Evolutionary conservation across 805 yeast species (phyloP).

Genomic region (Ogataea minuta): DNA sequence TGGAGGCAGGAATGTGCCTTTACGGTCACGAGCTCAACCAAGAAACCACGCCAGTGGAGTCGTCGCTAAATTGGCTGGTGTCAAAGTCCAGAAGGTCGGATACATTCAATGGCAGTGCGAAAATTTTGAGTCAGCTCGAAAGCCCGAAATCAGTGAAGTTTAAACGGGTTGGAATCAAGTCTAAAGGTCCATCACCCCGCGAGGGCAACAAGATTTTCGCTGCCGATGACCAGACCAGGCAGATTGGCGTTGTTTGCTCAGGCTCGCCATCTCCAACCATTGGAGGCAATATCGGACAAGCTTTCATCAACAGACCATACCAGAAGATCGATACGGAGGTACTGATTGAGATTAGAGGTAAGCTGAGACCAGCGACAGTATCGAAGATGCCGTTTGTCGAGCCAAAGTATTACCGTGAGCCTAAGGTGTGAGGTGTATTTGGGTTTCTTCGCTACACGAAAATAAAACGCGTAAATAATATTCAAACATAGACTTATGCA

Average conservation of each 20-base stretch:
- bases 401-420: constrained; percentile 58
- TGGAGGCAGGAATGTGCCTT: constrained; percentile 98
- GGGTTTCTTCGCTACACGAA: not conserved
- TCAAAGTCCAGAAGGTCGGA: constrained; percentile 70
- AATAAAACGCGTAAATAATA: constrained; percentile 8
- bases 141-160: constrained; percentile 57
- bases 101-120: constrained; percentile 74
- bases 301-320: constrained; percentile 68
- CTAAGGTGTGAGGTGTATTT: constrained; percentile 7
- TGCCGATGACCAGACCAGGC: constrained; percentile 48
- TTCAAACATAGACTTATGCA: constrained; percentile 7
- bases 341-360: constrained; percentile 78
- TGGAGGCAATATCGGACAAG: constrained; percentile 87
- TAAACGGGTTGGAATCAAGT: constrained; percentile 72
- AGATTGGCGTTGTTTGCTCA: constrained; percentile 57
- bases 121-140: constrained; percentile 63
- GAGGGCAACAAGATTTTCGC: constrained; percentile 64
- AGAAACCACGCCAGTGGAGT: constrained; percentile 80
- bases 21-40: constrained; percentile 92
- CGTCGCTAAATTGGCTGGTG: constrained; percentile 85
- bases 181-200: constrained; percentile 92
- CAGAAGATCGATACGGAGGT: constrained; percentile 74
- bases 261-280: constrained; percentile 60
- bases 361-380: constrained; percentile 71
- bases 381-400: constrained; percentile 82